A percentile compares a stretch with the other conserved stretches of the same genome.
Evolutionary conservation across 1,139 yeast genomes (phyloP).

Genomic region (Geotrichum klebahnii): DNA sequence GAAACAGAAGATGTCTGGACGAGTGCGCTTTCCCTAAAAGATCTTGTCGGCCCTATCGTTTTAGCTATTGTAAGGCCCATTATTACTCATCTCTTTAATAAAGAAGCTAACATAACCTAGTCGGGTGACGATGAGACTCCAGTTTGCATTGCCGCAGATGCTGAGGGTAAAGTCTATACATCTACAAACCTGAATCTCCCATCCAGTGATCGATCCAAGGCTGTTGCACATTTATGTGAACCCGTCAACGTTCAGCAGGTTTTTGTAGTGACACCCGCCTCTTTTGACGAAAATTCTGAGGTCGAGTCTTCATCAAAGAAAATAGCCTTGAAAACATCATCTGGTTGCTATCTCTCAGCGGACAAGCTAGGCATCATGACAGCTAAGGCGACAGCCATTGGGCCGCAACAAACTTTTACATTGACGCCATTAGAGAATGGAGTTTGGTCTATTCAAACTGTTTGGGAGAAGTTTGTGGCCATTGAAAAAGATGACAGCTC

Average conservation of each 20-base stretch:
- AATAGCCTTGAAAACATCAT: conserved; percentile 38
- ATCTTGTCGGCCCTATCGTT: conserved; percentile 43
- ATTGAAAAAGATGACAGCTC: conserved; percentile 17
- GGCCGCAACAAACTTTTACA: conserved; percentile 40
- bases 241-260: conserved; percentile 43
- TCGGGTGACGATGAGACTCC: conserved; percentile 21
- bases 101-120: conserved; percentile 5
- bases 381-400: conserved; percentile 41
- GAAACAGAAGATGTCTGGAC: conserved; percentile 39
- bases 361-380: conserved; percentile 30
- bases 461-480: conserved; percentile 26
- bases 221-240: conserved; percentile 33
- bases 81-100: not conserved
- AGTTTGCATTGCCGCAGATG: conserved; percentile 30
- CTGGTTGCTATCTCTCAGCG: conserved; percentile 38
- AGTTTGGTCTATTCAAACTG: conserved; percentile 28
- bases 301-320: conserved; percentile 20
- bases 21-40: conserved; percentile 34
- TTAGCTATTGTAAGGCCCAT: conserved; percentile 28
- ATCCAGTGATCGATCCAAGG: conserved; percentile 20
- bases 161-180: conserved; percentile 26
- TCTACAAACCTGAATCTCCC: conserved; percentile 30
- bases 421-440: conserved; percentile 23
- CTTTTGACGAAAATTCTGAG: conserved; percentile 25
- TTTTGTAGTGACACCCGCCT: conserved; percentile 37